Base-by-base conservation (phyloP, 208 protist species). In the Acanthamoeba healyi region DNA sequence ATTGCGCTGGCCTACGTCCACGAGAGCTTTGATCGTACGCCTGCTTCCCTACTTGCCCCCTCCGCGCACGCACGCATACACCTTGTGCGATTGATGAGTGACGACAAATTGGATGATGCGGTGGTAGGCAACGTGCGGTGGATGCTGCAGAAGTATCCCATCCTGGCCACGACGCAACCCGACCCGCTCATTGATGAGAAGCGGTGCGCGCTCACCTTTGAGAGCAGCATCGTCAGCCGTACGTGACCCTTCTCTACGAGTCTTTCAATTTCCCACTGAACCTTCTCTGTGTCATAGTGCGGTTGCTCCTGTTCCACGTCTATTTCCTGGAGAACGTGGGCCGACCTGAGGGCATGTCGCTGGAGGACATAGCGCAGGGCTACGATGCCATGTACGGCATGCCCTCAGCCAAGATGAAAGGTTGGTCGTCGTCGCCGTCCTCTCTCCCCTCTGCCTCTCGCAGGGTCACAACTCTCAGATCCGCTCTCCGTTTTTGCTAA, bases 361-460 rank as follows among this genome's bases (percentile, higher is more conserved):
- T 74, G 24, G 65, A 74, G 65, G 65, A 74, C 36, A 74, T 74
- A 10, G 65, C 65, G 10, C 65, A 38, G 29, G 36, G 65, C 65
- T 74, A 74, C 65, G 65, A 74, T 17, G 65, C 65, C 65, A 74
- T 74, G 65, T 74, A 74, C 36, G 65, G 65, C 65, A 74, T 74
- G 65, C 65, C 65, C 32, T 74, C 65, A 3, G 65, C 65, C 36
- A 34, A 42, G 65, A 74, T 74, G 65, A 74, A 74, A 74, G 65
- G 65, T 74, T 10, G n/a, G n/a, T n/a, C n/a, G n/a, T n/a, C n/a
- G n/a, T n/a, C n/a, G n/a, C n/a, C n/a, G n/a, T n/a, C n/a, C n/a
- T n/a, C n/a, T n/a, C n/a, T n/a, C n/a, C n/a, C n/a, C n/a, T n/a
- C n/a, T n/a, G n/a, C n/a, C n/a, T n/a, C n/a, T n/a, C n/a, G n/a